Conservation (phyloP, 2,329 filamentous ascomycete genomes). For the Ceratocystis huliohia region DNA sequence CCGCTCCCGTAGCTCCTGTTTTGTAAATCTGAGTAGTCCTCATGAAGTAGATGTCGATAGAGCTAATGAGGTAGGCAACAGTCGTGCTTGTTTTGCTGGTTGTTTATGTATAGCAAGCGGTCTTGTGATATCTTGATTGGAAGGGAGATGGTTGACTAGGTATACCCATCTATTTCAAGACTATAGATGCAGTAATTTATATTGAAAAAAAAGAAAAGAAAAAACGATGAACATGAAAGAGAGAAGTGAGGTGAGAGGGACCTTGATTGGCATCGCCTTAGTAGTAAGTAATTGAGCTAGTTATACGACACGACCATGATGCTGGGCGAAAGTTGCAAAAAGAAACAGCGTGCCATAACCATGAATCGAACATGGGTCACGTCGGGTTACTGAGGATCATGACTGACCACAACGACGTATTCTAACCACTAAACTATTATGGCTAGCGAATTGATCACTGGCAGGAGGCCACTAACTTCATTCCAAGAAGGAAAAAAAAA, state of each 20-base stretch:
- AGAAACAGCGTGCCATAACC: slow-evolving; percentile 17
- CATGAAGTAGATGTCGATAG: neutral
- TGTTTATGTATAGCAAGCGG: slow-evolving; percentile 1
- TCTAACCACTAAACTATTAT: slow-evolving; percentile 21
- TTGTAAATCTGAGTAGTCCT: neutral
- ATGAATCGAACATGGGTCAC: slow-evolving; percentile 21
- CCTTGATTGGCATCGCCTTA: too few relatives aligned
- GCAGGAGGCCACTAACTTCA: neutral
- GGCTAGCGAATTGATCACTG: neutral
- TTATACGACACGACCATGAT: too few relatives aligned
- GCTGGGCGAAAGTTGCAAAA: neutral
- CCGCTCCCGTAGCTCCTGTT: slow-evolving; percentile 8
- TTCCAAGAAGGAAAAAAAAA: neutral
- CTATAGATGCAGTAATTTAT: slow-evolving; percentile 11
- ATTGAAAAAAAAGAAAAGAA: slow-evolving; percentile 2
- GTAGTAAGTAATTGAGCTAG: too few relatives aligned
- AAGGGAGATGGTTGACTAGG: slow-evolving; percentile 2
- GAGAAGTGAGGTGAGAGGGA: too few relatives aligned
- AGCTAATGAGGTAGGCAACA: neutral
- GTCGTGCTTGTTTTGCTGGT: slow-evolving; percentile 2
- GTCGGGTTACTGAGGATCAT: slow-evolving; percentile 12
- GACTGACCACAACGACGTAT: slow-evolving; percentile 17
- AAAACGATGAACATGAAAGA: neutral
- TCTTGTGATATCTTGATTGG: slow-evolving; percentile 3
- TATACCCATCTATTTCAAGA: slow-evolving; percentile 15